Percentiles rank a stretch among this genome's conserved stretches.
Evolutionary conservation across 148 eudicot species (phyloP).

Genomic region (Diospyros kaki): DNA sequence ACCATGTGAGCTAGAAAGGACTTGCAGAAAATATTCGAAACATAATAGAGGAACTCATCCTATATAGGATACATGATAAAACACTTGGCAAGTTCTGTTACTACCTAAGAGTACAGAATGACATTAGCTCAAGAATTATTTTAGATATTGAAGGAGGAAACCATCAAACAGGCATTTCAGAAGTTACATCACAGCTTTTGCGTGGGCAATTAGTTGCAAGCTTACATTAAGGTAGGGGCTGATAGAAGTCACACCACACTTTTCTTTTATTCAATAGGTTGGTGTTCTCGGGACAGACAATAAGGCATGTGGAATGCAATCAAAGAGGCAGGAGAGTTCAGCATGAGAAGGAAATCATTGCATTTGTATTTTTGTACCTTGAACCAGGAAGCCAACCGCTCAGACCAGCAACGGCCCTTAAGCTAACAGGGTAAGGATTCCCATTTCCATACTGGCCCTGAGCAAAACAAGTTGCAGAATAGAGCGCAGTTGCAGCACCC

Average conservation of each 20-base stretch:
- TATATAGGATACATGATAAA: not conserved
- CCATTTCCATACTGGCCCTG: conserved; percentile 77
- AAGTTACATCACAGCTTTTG: not conserved
- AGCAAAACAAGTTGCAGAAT: conserved; percentile 90
- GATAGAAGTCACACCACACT: not conserved
- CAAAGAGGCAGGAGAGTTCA: not conserved
- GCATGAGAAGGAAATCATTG: not conserved
- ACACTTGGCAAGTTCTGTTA: not conserved
- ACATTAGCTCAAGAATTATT: not conserved
- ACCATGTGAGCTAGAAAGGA: not conserved
- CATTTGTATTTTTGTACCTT: conserved; percentile 61
- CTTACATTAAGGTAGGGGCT: not conserved
- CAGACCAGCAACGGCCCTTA: conserved; percentile 68
- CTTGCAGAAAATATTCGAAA: not conserved
- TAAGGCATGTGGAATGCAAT: not conserved
- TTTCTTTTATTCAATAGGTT: not conserved
- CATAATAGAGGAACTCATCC: not conserved
- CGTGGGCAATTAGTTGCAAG: not conserved
- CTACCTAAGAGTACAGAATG: not conserved
- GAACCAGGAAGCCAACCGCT: conserved; percentile 98
- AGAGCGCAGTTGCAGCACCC: conserved; percentile 91
- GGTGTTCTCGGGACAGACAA: not conserved
- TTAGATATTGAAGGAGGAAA: not conserved
- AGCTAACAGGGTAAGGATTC: conserved; percentile 59
- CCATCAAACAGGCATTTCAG: not conserved